Percentiles rank a stretch among this genome's conserved stretches.
These are phyloP conservation scores for Ulmus americana DNA, from an alignment of 331 rosid species.

Conservation along the genomic window DNA sequence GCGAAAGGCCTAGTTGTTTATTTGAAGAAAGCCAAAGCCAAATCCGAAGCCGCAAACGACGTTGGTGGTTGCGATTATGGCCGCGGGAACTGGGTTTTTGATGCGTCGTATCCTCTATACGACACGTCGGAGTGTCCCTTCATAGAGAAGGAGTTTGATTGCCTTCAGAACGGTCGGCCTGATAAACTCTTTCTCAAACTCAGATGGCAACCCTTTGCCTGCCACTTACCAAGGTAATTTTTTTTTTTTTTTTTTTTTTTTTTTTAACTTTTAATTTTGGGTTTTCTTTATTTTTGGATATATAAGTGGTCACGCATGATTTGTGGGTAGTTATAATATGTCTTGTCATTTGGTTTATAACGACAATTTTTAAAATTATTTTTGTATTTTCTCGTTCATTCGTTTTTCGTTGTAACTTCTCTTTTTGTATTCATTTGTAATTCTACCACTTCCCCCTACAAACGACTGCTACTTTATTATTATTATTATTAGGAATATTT, in stretches of 20 bases:
- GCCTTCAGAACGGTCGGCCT: slow-evolving; percentile 53
- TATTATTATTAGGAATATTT: no score
- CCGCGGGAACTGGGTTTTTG: slow-evolving; percentile 50
- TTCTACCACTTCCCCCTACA: no score
- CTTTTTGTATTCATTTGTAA: not conserved
- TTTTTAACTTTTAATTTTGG: not conserved
- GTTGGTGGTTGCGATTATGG: slow-evolving; percentile 36
- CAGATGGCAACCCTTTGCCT: slow-evolving; percentile 60
- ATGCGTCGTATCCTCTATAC: slow-evolving; percentile 47
- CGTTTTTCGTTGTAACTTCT: no score
- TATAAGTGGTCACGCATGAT: no score
- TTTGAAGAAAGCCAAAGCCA: not conserved
- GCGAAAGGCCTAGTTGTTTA: not conserved
- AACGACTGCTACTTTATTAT: no score
- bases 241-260: not conserved
- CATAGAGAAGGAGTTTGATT: slow-evolving; percentile 50
- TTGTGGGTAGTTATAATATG: no score
- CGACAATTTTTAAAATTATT: not conserved
- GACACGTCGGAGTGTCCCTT: slow-evolving; percentile 46
- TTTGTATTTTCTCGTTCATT: not conserved
- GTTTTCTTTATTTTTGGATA: not conserved
- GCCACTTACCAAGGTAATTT: slow-evolving; percentile 55
- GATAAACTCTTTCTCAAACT: slow-evolving; percentile 51
- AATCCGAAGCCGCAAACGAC: not conserved
- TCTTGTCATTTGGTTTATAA: no score